Evolutionary conservation across 2,329 filamentous ascomycete genomes (phyloP).

Genomic region (Aspergillus udagawae): DNA sequence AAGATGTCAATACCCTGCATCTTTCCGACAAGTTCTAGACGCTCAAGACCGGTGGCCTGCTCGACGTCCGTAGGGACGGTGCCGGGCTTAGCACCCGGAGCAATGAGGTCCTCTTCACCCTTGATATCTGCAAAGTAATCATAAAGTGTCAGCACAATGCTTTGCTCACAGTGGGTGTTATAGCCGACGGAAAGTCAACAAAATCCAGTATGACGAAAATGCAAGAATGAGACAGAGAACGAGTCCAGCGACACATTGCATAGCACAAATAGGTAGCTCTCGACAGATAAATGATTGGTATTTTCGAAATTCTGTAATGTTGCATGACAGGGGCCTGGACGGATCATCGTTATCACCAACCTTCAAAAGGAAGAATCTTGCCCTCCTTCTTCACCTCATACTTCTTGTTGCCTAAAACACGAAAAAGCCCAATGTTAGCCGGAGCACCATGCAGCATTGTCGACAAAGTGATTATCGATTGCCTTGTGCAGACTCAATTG

Average conservation of each 20-base stretch:
- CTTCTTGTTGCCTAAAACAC: constrained; percentile 32
- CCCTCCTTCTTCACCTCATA: constrained; percentile 38
- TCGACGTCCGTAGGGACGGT: constrained; percentile 90
- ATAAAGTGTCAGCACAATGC: constrained; percentile 9
- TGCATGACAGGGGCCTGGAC: not conserved
- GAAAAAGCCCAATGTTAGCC: constrained; percentile 22
- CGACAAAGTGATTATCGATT: not conserved
- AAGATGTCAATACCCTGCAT: constrained; percentile 98
- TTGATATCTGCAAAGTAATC: constrained; percentile 66
- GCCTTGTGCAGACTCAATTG: constrained; percentile 19
- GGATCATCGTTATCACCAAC: constrained; percentile 28
- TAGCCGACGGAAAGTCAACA: not conserved
- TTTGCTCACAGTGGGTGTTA: constrained; percentile 5
- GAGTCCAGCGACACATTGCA: not conserved
- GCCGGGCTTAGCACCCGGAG: constrained; percentile 75
- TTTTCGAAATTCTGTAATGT: not conserved
- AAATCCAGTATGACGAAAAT: not conserved
- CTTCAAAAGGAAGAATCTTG: constrained; percentile 44
- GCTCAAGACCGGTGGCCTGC: constrained; percentile 95
- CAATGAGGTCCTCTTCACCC: constrained; percentile 73
- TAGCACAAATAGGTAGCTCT: not conserved
- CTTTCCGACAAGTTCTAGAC: constrained; percentile 98
- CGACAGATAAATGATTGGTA: not conserved
- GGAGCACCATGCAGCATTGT: not conserved
- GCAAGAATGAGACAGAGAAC: not conserved